Base-by-base conservation (phyloP, 192 early-diverging fungal genomes). In the Gryganskiella cystojenkinii region DNA sequence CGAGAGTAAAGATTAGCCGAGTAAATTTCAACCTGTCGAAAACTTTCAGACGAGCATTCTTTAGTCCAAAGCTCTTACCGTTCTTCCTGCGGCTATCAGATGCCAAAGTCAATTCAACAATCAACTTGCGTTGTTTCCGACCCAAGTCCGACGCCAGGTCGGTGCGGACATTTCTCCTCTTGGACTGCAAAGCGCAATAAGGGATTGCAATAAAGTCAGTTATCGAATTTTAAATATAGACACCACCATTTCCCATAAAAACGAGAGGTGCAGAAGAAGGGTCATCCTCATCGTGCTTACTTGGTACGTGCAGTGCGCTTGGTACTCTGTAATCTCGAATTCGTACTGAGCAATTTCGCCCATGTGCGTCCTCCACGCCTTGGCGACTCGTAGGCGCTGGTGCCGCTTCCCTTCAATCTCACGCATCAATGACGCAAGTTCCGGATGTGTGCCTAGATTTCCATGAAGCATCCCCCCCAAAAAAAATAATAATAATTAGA, bases 371-470 rank as follows among this genome's bases (percentile, higher is more conserved):
- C 75, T 56, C 83, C 85, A 84, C 31, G 80, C 80, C 9, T 73
- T 80, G 3, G 85, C 85, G 2, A 66, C 65, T 15, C 67, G 51
- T 24, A 84, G 71, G 14, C 83, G 55, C 22, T 82, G 76, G 20
- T 69, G 64, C 37, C 82, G 80, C 54, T 87, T 87, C 5, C 79
- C 74, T 55, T 87, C 83, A 66, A 87, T 84, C 51, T 87, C 85
- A 33, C 56, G 70, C 81, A 87, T 87, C 19, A 81, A 54, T 56
- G 80, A 64, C 24, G 79, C 62, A 33, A 88, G 53, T 35, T 86
- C 86, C 0, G 86, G 86, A 68, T 88, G 86, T 35, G 86, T 84
- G 6, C 85, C 85, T 86, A 66, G 28, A 17, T 44, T 42, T 8
- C 20, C 22, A 14, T 28, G 52, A 53, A 15, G 4, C 11, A 25